Evolutionary conservation across 179 eudicot genomes (phyloP).

Genomic region (Beta corolliflora): DNA sequence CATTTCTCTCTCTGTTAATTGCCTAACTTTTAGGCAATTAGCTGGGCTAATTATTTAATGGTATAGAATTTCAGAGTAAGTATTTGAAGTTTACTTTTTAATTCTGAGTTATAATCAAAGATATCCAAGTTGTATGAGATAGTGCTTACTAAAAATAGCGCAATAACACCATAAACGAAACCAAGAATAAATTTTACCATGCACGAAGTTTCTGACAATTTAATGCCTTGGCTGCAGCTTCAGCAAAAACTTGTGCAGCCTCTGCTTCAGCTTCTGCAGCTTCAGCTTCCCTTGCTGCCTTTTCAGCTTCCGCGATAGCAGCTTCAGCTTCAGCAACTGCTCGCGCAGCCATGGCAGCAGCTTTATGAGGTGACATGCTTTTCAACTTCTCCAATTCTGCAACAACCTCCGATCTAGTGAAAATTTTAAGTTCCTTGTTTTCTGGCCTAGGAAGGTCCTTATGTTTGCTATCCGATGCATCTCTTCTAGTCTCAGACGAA

Average conservation of each 20-base stretch:
- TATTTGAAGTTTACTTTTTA: neutral
- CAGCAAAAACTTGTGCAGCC: conserved; percentile 65
- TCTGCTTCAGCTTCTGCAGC: conserved; percentile 83
- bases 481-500: conserved; percentile 31
- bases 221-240: conserved; percentile 59
- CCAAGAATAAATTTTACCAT: conserved; percentile 39
- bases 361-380: conserved; percentile 67
- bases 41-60: neutral
- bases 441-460: conserved; percentile 39
- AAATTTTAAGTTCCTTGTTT: conserved; percentile 44
- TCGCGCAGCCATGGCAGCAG: conserved; percentile 72
- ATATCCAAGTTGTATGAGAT: neutral
- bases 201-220: conserved; percentile 41
- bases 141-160: conserved; percentile 5
- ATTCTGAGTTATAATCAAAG: neutral
- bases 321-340: conserved; percentile 92
- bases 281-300: conserved; percentile 81
- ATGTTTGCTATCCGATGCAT: conserved; percentile 37
- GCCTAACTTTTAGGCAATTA: neutral
- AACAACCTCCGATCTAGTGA: conserved; percentile 60
- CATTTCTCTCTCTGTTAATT: neutral
- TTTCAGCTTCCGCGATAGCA: conserved; percentile 83
- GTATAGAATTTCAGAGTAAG: neutral
- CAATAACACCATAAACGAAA: neutral
- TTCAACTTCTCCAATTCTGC: conserved; percentile 79